phyloP scores from a whole-genome alignment of 345 rosid species.

The Populus alba region DNA sequence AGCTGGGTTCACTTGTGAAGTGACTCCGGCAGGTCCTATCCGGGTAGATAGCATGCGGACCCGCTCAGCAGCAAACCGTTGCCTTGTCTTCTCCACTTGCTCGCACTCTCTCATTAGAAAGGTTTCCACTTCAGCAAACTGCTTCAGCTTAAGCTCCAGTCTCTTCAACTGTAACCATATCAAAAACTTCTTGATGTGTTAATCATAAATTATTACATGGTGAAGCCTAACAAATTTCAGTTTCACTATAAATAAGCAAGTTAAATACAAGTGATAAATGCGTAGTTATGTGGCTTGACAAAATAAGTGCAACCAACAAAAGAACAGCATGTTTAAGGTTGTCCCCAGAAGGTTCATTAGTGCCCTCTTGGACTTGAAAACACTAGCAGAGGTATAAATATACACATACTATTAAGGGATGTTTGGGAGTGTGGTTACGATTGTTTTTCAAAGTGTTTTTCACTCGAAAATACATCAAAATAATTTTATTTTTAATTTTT shows the following conservation, averaged over 20 bases:
- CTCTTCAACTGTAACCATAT: slow-evolving; percentile 64
- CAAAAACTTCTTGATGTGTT: background rate
- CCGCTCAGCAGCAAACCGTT: slow-evolving; percentile 72
- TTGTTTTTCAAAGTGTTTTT: too few relatives aligned
- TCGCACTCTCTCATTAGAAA: slow-evolving; percentile 92
- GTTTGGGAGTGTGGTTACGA: too few relatives aligned
- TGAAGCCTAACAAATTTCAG: background rate
- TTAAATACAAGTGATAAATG: background rate
- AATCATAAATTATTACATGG: background rate
- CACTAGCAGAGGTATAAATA: background rate
- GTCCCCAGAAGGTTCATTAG: background rate
- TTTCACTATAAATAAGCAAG: background rate
- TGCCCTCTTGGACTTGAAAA: background rate
- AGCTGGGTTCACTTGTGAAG: slow-evolving; percentile 47
- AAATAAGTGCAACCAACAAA: background rate
- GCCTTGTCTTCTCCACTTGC: slow-evolving; percentile 93
- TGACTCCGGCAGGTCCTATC: slow-evolving; percentile 50
- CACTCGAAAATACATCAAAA: too few relatives aligned
- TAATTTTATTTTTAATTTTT: too few relatives aligned
- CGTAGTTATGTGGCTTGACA: background rate
- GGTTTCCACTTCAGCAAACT: slow-evolving; percentile 96
- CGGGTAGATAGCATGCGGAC: slow-evolving; percentile 60
- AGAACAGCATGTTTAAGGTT: background rate
- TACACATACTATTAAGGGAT: background rate
- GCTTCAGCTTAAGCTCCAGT: slow-evolving; percentile 95